phyloP scores from a whole-genome alignment of 2,329 filamentous ascomycete genomes.

The Emmonsiellopsis sp. region DNA sequence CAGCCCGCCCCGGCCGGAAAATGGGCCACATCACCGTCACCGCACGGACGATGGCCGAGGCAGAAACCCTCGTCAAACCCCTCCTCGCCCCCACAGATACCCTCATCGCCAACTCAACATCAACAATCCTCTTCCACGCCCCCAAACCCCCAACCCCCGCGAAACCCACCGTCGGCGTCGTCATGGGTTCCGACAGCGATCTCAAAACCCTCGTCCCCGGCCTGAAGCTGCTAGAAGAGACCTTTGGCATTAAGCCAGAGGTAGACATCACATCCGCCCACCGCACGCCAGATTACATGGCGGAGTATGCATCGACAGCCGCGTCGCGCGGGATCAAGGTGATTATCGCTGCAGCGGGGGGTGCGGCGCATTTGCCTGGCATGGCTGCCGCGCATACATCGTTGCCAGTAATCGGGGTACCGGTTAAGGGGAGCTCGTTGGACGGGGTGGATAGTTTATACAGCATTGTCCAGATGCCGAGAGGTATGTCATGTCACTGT shows the following conservation, averaged over 20 bases:
- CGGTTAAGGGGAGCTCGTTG: slow-evolving; percentile 62
- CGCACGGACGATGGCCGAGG: slow-evolving; percentile 55
- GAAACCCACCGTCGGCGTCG: slow-evolving; percentile 31
- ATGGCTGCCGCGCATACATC: slow-evolving; percentile 64
- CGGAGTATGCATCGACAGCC: slow-evolving; percentile 54
- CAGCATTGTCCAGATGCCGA: slow-evolving; percentile 69
- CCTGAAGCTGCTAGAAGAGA: slow-evolving; percentile 33
- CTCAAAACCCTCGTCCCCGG: slow-evolving; percentile 36
- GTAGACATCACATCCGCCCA: slow-evolving; percentile 47
- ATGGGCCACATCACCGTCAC: slow-evolving; percentile 90
- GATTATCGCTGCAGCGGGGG: slow-evolving; percentile 66
- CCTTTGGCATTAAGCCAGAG: slow-evolving; percentile 33
- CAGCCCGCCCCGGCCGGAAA: slow-evolving; percentile 77
- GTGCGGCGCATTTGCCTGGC: slow-evolving; percentile 64
- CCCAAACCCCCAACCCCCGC: slow-evolving; percentile 20
- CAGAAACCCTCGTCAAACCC: slow-evolving; percentile 58
- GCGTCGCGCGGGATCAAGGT: slow-evolving; percentile 58
- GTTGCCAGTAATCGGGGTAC: slow-evolving; percentile 67
- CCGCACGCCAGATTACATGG: slow-evolving; percentile 63
- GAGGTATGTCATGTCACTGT: slow-evolving; percentile 31
- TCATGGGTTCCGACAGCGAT: slow-evolving; percentile 42
- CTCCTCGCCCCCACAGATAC: slow-evolving; percentile 67
- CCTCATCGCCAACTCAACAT: slow-evolving; percentile 58
- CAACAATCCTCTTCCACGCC: background rate
- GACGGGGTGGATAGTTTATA: slow-evolving; percentile 63